A percentile compares a stretch with the other conserved stretches of the same genome.
Conservation (phyloP, 2,329 filamentous ascomycete genomes). For the Apiospora arundinis region DNA sequence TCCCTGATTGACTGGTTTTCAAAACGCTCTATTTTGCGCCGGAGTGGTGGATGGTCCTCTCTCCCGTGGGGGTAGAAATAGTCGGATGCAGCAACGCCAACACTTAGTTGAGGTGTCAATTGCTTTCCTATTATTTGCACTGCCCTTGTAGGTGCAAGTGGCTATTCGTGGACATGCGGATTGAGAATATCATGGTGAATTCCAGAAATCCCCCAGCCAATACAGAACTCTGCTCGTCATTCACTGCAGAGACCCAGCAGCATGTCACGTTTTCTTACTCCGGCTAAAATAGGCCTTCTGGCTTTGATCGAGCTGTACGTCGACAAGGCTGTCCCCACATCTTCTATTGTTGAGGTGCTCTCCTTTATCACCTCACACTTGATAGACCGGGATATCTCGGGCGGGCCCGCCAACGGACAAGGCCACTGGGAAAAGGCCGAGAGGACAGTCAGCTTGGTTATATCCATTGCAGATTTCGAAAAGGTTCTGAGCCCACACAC, state of each 20-base stretch:
- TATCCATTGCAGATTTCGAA: constrained; percentile 65
- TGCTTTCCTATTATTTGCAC: not conserved
- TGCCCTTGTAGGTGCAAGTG: constrained; percentile 5
- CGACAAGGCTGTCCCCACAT: constrained; percentile 70
- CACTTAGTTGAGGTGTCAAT: not conserved
- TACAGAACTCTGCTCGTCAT: not conserved
- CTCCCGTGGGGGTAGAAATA: not conserved
- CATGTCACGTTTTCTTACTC: constrained; percentile 87
- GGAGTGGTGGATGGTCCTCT: not conserved
- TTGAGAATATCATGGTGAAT: not conserved
- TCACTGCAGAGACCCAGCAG: not conserved
- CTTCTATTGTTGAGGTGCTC: constrained; percentile 76
- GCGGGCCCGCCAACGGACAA: constrained; percentile 36
- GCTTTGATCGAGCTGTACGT: constrained; percentile 83
- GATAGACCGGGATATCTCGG: constrained; percentile 54
- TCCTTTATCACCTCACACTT: constrained; percentile 80
- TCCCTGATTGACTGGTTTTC: not conserved
- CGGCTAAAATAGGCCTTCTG: constrained; percentile 84
- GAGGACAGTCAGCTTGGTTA: constrained; percentile 57
- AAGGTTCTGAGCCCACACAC: constrained; percentile 59
- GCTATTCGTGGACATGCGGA: not conserved
- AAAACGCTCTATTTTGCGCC: not conserved
- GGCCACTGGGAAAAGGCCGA: constrained; percentile 57
- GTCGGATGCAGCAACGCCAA: not conserved
- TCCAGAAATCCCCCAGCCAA: not conserved